Evolutionary conservation across 768 basidiomycete species (phyloP).

Genomic region (Sarcodon aspratus): DNA sequence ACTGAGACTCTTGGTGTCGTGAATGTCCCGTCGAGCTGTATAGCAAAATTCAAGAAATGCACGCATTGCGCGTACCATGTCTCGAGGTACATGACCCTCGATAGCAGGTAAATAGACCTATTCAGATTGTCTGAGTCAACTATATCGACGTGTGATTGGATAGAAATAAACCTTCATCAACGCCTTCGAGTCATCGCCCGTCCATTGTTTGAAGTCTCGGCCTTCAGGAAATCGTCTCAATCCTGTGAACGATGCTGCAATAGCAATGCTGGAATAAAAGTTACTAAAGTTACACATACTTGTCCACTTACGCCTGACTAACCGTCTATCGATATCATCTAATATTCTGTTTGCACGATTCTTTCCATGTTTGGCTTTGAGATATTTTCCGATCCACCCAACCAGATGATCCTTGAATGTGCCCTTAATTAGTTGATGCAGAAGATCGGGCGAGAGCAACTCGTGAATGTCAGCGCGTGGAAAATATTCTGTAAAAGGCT

Average conservation of each 20-base stretch:
- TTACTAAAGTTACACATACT: no score
- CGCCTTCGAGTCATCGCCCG: conserved; percentile 8
- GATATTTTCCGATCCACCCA: no score
- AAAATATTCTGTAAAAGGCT: conserved; percentile 22
- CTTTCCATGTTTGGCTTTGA: no score
- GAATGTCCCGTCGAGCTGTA: conserved; percentile 5
- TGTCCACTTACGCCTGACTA: no score
- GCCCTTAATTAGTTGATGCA: conserved; percentile 31
- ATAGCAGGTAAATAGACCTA: conserved; percentile 2
- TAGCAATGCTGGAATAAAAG: conserved; percentile 3
- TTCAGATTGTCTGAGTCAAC: neutral
- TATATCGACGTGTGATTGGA: neutral
- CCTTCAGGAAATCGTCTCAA: conserved; percentile 6
- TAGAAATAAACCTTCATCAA: conserved; percentile 7
- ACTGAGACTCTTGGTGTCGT: conserved; percentile 5
- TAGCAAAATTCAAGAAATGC: conserved; percentile 12
- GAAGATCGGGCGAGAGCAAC: conserved; percentile 21
- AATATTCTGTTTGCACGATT: no score
- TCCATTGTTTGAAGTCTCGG: conserved; percentile 9
- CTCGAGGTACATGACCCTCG: neutral
- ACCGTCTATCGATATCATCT: no score
- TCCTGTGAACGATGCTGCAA: conserved; percentile 5
- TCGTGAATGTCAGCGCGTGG: conserved; percentile 25
- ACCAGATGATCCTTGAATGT: conserved; percentile 31
- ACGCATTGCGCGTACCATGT: neutral